phyloP scores from a whole-genome alignment of 1,284 basidiomycete species.

The Trametes versicolor region DNA sequence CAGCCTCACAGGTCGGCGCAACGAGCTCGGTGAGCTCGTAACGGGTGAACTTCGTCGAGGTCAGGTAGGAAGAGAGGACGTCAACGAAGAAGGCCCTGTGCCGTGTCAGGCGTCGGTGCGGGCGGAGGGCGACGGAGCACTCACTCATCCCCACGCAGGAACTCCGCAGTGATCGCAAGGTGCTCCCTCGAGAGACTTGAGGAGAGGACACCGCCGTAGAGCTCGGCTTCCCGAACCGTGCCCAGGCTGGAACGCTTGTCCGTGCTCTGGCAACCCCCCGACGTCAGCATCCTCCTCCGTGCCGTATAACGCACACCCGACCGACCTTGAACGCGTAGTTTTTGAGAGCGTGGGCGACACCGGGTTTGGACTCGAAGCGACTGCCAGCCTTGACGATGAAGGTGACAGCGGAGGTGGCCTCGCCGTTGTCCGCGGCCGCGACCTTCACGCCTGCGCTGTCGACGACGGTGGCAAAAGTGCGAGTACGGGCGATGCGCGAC shows the following conservation, averaged over 20 bases:
- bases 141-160: constrained; percentile 96
- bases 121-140: constrained; percentile 48
- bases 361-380: constrained; percentile 86
- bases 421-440: constrained; percentile 83
- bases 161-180: constrained; percentile 90
- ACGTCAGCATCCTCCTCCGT: constrained; percentile 3
- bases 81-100: constrained; percentile 87
- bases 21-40: constrained; percentile 92
- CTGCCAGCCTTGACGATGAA: constrained; percentile 92
- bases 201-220: constrained; percentile 94
- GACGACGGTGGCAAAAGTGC: constrained; percentile 83
- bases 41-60: constrained; percentile 83
- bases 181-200: constrained; percentile 90
- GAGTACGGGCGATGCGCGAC: constrained; percentile 69
- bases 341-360: constrained; percentile 92
- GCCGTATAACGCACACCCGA: background rate
- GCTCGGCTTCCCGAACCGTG: constrained; percentile 92
- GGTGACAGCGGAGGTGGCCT: constrained; percentile 86
- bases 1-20: constrained; percentile 76
- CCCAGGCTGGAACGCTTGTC: constrained; percentile 88
- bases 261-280: constrained; percentile 67
- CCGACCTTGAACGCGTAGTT: constrained; percentile 96
- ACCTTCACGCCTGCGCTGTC: constrained; percentile 87
- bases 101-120: constrained; percentile 7
- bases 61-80: constrained; percentile 85